Base-by-base conservation (phyloP, 306 rosid genomes). In the Begonia peltatifolia region DNA sequence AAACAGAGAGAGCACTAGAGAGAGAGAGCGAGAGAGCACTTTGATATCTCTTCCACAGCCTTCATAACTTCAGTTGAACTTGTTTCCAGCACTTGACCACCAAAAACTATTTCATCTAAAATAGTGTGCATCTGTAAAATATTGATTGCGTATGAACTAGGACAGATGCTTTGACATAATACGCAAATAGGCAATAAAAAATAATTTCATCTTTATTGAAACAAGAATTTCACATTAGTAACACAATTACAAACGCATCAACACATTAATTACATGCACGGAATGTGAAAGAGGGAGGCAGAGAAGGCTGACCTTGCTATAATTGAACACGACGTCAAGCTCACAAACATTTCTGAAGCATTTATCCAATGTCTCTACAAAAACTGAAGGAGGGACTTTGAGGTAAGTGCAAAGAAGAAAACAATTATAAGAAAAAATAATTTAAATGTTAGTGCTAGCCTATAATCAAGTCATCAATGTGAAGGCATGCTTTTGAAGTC, bases 311-410 rank as follows among this genome's bases (percentile, higher is more conserved):
- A 80, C 95, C 99, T 92, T 92, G 79, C 83, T 79, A 69, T 86
- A 92, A 73, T 92, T 86, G 84, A 69, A 80, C 66, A 92, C 99
- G 5, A 92, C 61, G 42, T 92, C 99, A 52, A 86, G 84, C 86
- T 92, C 96, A 15, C 99, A 86, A 22, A 92, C 94, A 66, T 92
- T 92, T 77, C 67, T 81, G 87, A 86, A 83, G 88, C 94, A 92
- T 68, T 84, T 92, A 79, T 86, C 96, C 84, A 90, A 50, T 13
- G 94, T 83, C 79, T 92, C 99, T 63, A 92, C 99, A 56, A 92
- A 79, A 61, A 92, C 99, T 92, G 96, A 61, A 30, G 1, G 9
- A 30, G 38, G 38, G 9, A 1, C 0, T 25, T 25, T 25, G 35
- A 23, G 30, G 2, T 23, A 2, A 23, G 30, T 23, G 30, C n/a